Conservation (phyloP, 192 early-diverging fungal genomes). For the Chytriomyces sp. region DNA sequence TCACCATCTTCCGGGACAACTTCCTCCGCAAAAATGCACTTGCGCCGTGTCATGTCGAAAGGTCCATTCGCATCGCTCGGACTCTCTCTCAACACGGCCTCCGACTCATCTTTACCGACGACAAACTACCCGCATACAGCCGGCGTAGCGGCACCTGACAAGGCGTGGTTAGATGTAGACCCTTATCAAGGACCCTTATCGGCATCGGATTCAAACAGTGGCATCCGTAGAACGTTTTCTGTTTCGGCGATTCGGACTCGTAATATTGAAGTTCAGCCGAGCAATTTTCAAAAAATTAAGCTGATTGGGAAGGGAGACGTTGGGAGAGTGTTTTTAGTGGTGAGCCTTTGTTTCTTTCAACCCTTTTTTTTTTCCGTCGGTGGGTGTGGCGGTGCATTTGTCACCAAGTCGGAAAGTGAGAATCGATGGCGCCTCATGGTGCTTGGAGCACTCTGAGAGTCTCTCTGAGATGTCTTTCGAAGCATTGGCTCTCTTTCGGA, state of each 20-base stretch:
- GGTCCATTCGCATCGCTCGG: background rate
- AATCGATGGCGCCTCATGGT: background rate
- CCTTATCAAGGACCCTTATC: background rate
- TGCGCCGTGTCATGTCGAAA: background rate
- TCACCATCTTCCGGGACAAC: background rate
- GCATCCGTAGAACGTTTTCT: constrained; percentile 53
- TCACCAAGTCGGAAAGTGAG: background rate
- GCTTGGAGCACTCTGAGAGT: too few species aligned
- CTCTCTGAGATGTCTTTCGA: too few species aligned
- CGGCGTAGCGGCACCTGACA: background rate
- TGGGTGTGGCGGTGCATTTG: background rate
- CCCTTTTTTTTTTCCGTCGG: too few species aligned
- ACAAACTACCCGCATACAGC: background rate
- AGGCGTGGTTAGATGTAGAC: background rate
- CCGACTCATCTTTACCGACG: background rate
- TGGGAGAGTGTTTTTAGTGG: constrained; percentile 94
- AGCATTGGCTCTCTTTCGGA: too few species aligned
- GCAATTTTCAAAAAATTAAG: constrained; percentile 85
- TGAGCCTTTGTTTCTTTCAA: constrained; percentile 46
- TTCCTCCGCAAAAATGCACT: background rate
- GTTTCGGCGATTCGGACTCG: constrained; percentile 81
- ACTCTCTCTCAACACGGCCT: background rate
- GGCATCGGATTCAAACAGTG: constrained; percentile 20
- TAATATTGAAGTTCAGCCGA: constrained; percentile 82
- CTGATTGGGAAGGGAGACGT: constrained; percentile 97